Percentiles rank a stretch among this genome's conserved stretches.
These are phyloP conservation scores for Backusella luteola DNA, from an alignment of 192 early-diverging fungal species.

Conservation along the genomic window DNA sequence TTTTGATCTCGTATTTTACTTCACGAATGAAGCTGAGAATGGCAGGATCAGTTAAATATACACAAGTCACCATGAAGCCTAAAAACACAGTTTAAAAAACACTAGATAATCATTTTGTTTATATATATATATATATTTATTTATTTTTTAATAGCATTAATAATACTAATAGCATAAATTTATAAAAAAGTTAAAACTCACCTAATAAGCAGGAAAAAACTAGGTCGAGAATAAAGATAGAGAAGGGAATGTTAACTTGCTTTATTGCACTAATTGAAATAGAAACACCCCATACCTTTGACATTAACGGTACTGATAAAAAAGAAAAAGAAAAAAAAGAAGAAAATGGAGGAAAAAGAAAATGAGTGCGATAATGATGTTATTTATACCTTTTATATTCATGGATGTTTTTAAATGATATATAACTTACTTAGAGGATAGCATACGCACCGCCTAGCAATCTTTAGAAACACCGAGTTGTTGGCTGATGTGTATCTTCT, in stretches of 20 bases:
- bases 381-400: not conserved
- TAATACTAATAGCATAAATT: not conserved
- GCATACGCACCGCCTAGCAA: conserved; percentile 10
- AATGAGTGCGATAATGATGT: not conserved
- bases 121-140: not conserved
- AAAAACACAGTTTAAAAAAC: not conserved
- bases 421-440: conserved; percentile 15
- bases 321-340: not conserved
- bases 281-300: conserved; percentile 6
- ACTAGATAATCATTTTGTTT: not conserved
- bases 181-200: not conserved
- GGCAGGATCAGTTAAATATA: conserved; percentile 20
- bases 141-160: not conserved
- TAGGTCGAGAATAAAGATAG: conserved; percentile 10
- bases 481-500: not conserved
- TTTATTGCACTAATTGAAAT: not conserved
- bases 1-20: not conserved
- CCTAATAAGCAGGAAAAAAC: conserved; percentile 7
- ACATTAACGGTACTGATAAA: conserved; percentile 10
- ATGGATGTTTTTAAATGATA: not conserved
- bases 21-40: not conserved
- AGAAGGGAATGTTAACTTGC: not conserved
- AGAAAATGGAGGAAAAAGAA: not conserved
- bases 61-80: conserved; percentile 19
- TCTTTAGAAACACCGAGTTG: not conserved